Base-by-base conservation (phyloP, 805 yeast species). In the Candida argentea region DNA sequence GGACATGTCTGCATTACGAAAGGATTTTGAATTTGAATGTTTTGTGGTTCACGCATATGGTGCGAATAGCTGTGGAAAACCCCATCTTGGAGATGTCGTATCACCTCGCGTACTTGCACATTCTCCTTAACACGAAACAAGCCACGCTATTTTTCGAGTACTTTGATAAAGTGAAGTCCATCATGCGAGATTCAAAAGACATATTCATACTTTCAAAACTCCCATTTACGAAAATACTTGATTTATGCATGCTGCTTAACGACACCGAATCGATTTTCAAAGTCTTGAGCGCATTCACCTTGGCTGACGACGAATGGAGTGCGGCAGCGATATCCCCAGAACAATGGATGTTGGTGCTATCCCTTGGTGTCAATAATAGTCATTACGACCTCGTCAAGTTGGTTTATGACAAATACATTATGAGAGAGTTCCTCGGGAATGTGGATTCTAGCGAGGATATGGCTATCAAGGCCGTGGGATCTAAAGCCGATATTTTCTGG, bases 331-430 rank as follows among this genome's bases (percentile, higher is more conserved):
- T 14, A 26, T 48, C 6, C 20, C 30, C 10, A 5, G 19, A 24
- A 1, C 18, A 29, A 4, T 60, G 62, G 60, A 19, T 43, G 5
- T 26, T 30, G 7, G 34, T 39, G 15, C 36, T 61, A 15, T 35
- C 43, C 14, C 14, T 44, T 2, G 62, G 50, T 0, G 34, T 57
- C 13, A 19, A 34, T 6, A 20, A 28, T 6, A 47, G 48, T 31
- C 39, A 58, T 32, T 57, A 54, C 36, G 30, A 28, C 3, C 29
- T 58, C 21, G 55, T 51, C 4, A 47, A 44, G 22, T 18, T 40
- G 8, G 36, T 56, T 2, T 57, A 57, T 34, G 47, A 42, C 10
- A 37, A 41, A 13, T 49, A 38, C 29, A 39, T 61, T 24, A 53
- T 55, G 62, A 36, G 35, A 11, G 56, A 44, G 2, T 40, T 47